A percentile compares a stretch with the other conserved stretches of the same genome.
Conservation (phyloP, 2,329 filamentous ascomycete genomes). For the Sporothrix pseudoabietina region DNA sequence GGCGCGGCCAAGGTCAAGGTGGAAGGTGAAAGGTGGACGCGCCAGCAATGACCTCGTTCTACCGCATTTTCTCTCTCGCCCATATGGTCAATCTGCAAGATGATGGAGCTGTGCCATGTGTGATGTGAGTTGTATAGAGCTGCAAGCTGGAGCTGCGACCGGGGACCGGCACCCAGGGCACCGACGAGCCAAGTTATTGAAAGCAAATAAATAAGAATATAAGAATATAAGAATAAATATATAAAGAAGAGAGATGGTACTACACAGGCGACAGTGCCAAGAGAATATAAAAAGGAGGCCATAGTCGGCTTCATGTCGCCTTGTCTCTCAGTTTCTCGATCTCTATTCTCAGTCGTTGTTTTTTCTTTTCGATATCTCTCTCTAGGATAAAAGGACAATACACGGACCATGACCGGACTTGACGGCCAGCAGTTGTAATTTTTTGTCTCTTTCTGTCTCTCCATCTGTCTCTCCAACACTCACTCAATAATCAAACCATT, state of each 20-base stretch:
- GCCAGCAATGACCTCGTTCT: not conserved
- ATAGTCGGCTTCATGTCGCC: not conserved
- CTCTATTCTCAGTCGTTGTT: too few relatives aligned
- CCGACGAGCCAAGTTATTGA: not conserved
- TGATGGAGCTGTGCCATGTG: not conserved
- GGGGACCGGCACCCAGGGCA: not conserved
- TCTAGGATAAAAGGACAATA: not conserved
- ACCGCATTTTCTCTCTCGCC: not conserved
- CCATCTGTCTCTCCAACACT: too few relatives aligned
- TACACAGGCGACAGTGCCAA: slow-evolving; percentile 11
- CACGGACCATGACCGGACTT: slow-evolving; percentile 13
- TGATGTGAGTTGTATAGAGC: not conserved
- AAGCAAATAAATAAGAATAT: not conserved
- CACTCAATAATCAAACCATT: not conserved
- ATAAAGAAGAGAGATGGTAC: not conserved
- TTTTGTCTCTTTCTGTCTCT: not conserved
- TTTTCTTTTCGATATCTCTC: not conserved
- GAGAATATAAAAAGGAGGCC: slow-evolving; percentile 22
- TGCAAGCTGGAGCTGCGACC: not conserved
- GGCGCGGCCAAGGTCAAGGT: not conserved
- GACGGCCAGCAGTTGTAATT: not conserved
- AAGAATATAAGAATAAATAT: not conserved
- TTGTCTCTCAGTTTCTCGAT: not conserved
- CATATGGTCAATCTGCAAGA: not conserved
- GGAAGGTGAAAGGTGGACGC: not conserved